These are phyloP conservation scores for Ophiostoma himal-ulmi DNA, from an alignment of 2,329 filamentous ascomycete genomes.

Conservation along the genomic window DNA sequence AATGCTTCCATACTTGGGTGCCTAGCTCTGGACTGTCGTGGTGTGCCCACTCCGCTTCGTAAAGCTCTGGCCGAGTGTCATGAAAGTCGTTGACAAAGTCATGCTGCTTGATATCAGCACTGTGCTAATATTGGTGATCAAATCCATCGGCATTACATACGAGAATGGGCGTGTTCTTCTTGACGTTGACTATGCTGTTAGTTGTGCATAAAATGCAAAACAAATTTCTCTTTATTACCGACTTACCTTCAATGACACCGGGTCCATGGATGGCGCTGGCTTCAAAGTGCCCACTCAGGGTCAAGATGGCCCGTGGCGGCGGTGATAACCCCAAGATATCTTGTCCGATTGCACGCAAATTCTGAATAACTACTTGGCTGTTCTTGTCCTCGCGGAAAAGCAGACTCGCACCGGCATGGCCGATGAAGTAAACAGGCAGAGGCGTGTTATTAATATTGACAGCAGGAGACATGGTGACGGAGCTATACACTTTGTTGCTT, in stretches of 20 bases:
- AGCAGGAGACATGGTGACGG: not conserved
- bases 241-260: not conserved
- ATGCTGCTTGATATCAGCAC: constrained; percentile 1
- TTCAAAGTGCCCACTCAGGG: not conserved
- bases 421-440: not conserved
- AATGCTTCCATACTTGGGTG: constrained; percentile 19
- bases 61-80: constrained; percentile 16
- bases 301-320: not conserved
- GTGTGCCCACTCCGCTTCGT: constrained; percentile 19
- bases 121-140: too few species aligned
- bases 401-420: not conserved
- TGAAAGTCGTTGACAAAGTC: constrained; percentile 23
- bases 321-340: not conserved
- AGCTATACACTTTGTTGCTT: not conserved
- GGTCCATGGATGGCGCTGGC: not conserved
- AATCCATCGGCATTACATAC: not conserved
- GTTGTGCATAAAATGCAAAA: not conserved
- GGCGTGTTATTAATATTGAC: not conserved
- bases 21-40: constrained; percentile 16
- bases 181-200: not conserved
- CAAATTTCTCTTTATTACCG: too few species aligned
- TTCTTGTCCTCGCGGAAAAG: not conserved
- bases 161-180: not conserved
- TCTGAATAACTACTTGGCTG: not conserved
- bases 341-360: not conserved